Conservation (phyloP, 495 filamentous ascomycete species). For the Penicillium atrosanguineum region DNA sequence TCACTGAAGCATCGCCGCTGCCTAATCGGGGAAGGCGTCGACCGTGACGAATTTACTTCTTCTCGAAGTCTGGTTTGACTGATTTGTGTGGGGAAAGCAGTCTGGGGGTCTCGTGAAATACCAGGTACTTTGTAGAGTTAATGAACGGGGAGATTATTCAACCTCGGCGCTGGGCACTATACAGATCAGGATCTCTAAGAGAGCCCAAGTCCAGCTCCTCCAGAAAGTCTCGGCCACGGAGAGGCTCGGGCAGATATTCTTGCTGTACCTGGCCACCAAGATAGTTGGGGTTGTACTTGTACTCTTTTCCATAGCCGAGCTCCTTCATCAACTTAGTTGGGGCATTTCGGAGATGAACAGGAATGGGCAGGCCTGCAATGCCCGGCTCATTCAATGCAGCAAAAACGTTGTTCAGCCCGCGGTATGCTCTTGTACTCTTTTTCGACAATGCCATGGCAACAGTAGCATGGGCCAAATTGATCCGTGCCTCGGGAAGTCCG, state of each 20-base stretch:
- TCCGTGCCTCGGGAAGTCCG: conserved; percentile 90
- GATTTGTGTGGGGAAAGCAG: not conserved
- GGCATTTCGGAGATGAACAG: conserved; percentile 86
- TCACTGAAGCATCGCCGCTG: not conserved
- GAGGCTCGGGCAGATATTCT: conserved; percentile 78
- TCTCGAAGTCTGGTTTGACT: not conserved
- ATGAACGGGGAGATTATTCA: not conserved
- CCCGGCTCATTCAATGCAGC: conserved; percentile 74
- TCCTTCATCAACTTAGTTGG: conserved; percentile 92
- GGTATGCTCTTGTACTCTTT: conserved; percentile 84
- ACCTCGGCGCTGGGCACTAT: not conserved
- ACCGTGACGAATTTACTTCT: not conserved
- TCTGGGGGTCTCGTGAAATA: not conserved
- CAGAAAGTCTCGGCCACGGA: conserved; percentile 69
- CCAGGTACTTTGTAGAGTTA: not conserved
- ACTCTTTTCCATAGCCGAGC: conserved; percentile 82
- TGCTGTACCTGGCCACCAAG: conserved; percentile 79
- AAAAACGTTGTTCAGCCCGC: conserved; percentile 76
- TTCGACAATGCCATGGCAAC: conserved; percentile 78
- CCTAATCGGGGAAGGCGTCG: not conserved
- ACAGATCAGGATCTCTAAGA: conserved; percentile 64
- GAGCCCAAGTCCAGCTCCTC: conserved; percentile 80
- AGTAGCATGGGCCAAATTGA: conserved; percentile 83
- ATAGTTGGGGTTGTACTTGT: conserved; percentile 96
- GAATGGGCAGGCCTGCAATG: conserved; percentile 73